phyloP scores from a whole-genome alignment of 2,329 filamentous ascomycete genomes.

The Fusarium tricinctum region DNA sequence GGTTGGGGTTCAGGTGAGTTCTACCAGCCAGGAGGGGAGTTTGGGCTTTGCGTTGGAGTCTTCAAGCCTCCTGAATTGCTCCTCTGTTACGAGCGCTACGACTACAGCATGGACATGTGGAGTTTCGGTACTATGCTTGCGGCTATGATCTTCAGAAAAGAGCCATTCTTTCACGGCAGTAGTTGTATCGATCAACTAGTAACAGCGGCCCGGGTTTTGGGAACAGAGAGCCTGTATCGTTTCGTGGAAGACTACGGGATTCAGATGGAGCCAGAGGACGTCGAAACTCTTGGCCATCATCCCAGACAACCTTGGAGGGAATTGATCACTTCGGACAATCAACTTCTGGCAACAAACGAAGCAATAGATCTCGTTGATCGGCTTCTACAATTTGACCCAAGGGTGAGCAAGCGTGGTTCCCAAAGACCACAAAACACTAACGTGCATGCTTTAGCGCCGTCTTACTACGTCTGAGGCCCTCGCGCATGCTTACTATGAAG shows the following conservation, averaged over 20 bases:
- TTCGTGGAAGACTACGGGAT: conserved; percentile 99
- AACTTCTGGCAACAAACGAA: conserved; percentile 92
- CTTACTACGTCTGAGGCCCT: conserved; percentile 18
- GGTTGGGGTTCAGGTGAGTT: conserved; percentile 26
- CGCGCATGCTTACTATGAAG: background rate
- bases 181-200: conserved; percentile 97
- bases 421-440: rapidly evolving
- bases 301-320: conserved; percentile 96
- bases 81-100: conserved; percentile 97
- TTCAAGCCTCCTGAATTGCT: conserved; percentile 86
- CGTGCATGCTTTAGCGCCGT: background rate
- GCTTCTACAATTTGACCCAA: conserved; percentile 93
- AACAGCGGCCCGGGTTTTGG: conserved; percentile 97
- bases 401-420: conserved; percentile 68
- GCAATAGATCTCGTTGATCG: conserved; percentile 98
- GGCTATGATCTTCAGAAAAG: conserved; percentile 99
- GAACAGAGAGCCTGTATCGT: conserved; percentile 94
- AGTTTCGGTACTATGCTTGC: conserved; percentile 98
- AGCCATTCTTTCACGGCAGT: conserved; percentile 98
- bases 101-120: conserved; percentile 99
- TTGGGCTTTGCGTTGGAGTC: background rate
- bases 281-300: conserved; percentile 93
- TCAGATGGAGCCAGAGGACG: conserved; percentile 93
- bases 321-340: conserved; percentile 94
- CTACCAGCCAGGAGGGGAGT: background rate